Conservation (phyloP, 2,329 filamentous ascomycete species). For the Parasarocladium wereldwijsianum region DNA sequence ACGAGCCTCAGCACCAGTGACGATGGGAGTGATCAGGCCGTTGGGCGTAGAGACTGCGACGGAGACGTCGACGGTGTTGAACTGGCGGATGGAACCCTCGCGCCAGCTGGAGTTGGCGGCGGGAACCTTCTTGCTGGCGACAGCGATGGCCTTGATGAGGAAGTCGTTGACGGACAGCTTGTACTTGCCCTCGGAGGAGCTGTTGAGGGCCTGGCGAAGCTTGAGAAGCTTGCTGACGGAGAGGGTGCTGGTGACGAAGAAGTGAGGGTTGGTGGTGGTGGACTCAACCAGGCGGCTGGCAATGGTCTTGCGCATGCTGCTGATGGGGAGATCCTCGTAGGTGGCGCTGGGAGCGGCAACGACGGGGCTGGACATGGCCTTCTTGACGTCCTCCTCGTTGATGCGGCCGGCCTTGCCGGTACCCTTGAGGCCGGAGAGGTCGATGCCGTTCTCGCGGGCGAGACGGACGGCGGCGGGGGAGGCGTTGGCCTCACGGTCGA, state of each 20-base stretch:
- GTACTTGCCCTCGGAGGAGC: slow-evolving; percentile 78
- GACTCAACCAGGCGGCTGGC: slow-evolving; percentile 81
- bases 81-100: slow-evolving; percentile 79
- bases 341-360: slow-evolving; percentile 43
- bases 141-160: slow-evolving; percentile 87
- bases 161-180: slow-evolving; percentile 99
- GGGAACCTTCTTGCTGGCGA: slow-evolving; percentile 85
- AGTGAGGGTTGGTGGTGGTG: slow-evolving; percentile 88
- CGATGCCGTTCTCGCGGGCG: slow-evolving; percentile 72
- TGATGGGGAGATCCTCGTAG: slow-evolving; percentile 74
- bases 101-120: slow-evolving; percentile 94
- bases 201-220: slow-evolving; percentile 87
- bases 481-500: slow-evolving; percentile 69
- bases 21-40: slow-evolving; percentile 94
- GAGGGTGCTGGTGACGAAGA: slow-evolving; percentile 83
- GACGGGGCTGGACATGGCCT: slow-evolving; percentile 48
- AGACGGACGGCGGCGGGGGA: slow-evolving; percentile 63
- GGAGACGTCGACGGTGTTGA: slow-evolving; percentile 85
- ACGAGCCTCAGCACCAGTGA: slow-evolving; percentile 73
- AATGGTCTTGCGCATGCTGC: slow-evolving; percentile 96
- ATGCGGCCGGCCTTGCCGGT: slow-evolving; percentile 75
- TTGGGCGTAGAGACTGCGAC: slow-evolving; percentile 88
- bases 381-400: slow-evolving; percentile 87
- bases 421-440: slow-evolving; percentile 68
- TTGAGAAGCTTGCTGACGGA: slow-evolving; percentile 93